These are phyloP conservation scores for Leucaena leucocephala DNA, from an alignment of 306 rosid genomes.

Conservation along the genomic window DNA sequence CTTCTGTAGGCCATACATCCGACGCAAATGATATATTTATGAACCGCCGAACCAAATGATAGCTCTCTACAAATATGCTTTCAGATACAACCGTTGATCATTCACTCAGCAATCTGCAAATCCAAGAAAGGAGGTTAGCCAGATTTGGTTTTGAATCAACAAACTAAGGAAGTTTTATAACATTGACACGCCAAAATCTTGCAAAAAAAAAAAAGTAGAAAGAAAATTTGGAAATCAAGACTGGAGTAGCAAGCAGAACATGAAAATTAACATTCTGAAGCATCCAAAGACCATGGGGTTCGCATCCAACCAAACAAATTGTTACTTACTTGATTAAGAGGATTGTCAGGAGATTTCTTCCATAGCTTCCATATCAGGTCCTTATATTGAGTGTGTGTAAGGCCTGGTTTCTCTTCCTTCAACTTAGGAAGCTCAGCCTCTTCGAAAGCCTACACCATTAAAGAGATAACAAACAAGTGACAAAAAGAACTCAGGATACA, in stretches of 20 bases:
- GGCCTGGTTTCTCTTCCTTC: constrained; percentile 97
- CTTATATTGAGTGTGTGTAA: constrained; percentile 92
- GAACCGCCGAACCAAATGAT: constrained; percentile 26
- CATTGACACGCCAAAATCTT: not conserved
- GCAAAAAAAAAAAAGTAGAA: not conserved
- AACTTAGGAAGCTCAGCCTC: constrained; percentile 92
- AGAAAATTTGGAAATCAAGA: not conserved
- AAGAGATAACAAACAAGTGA: not conserved
- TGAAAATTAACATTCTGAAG: not conserved
- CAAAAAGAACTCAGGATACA: constrained; percentile 10
- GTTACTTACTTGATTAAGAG: constrained; percentile 78
- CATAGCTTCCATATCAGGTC: constrained; percentile 98
- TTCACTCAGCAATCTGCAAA: constrained; percentile 66
- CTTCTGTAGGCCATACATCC: not conserved
- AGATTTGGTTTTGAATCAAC: not conserved
- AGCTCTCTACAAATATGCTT: constrained; percentile 13
- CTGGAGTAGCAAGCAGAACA: not conserved
- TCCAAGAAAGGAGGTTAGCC: not conserved
- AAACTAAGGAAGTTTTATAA: not conserved
- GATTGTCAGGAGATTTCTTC: constrained; percentile 99
- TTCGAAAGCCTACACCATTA: constrained; percentile 74
- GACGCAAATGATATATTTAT: constrained; percentile 1
- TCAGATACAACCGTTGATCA: constrained; percentile 35
- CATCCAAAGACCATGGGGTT: not conserved
- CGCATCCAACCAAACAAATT: not conserved